Conservation (phyloP, 1,284 basidiomycete genomes). For the Microbotryum intermedium region DNA sequence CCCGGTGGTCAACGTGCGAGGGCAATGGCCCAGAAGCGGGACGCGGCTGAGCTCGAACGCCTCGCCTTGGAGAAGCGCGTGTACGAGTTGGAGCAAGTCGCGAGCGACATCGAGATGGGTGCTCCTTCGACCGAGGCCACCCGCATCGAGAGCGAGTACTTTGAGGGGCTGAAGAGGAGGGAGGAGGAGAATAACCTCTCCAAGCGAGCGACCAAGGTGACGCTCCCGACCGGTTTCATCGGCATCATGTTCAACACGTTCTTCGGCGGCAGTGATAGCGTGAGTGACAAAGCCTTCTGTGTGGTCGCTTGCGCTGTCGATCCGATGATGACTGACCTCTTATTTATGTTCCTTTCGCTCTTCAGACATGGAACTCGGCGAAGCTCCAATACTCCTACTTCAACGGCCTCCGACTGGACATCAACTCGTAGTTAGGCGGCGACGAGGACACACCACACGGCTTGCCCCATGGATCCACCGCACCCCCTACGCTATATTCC, state of each 20-base stretch:
- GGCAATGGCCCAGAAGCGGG: neutral
- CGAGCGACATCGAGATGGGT: too few species aligned
- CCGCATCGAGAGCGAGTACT: neutral
- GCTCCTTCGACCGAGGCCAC: too few species aligned
- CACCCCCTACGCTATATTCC: too few species aligned
- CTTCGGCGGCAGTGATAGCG: conserved; percentile 20
- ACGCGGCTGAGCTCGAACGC: neutral
- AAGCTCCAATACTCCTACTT: conserved; percentile 26
- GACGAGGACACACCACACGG: too few species aligned
- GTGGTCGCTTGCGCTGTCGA: neutral
- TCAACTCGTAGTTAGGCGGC: conserved; percentile 6
- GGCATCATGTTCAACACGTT: conserved; percentile 32
- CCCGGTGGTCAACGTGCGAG: too few species aligned
- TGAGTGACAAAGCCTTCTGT: neutral
- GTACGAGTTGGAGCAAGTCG: neutral
- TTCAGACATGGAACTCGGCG: conserved; percentile 18
- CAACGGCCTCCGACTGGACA: conserved; percentile 17
- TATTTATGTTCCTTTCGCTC: neutral
- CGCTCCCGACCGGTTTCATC: conserved; percentile 15
- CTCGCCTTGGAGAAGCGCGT: neutral
- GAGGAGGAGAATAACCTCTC: neutral
- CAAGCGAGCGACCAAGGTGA: conserved; percentile 16
- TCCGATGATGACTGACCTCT: neutral
- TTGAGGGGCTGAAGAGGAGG: neutral
- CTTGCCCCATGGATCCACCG: too few species aligned